Conservation (phyloP, 225 moss, liverwort and hornwort genomes). For the Polytrichum formosum region DNA sequence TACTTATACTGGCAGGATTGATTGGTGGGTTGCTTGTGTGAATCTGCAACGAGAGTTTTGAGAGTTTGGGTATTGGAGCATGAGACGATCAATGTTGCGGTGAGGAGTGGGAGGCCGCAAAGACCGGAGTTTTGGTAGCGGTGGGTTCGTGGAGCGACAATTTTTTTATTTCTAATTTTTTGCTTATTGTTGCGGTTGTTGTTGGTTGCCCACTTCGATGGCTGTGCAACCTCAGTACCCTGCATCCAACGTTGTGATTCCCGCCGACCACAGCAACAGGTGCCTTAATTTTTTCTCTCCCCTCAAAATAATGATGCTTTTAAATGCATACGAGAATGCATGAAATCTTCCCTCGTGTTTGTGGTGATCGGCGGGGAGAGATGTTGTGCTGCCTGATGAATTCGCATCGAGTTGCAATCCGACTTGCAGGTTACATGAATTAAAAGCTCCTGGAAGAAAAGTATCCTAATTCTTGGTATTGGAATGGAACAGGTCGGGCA, state of each 20-base stretch:
- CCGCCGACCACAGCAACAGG: conserved; percentile 55
- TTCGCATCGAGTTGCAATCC: too few species aligned
- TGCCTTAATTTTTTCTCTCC: conserved; percentile 12
- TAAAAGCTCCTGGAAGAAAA: not conserved
- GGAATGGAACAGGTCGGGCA: conserved; percentile 46
- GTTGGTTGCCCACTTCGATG: conserved; percentile 19
- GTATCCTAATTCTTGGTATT: not conserved
- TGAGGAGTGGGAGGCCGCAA: too few species aligned
- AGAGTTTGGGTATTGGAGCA: too few species aligned
- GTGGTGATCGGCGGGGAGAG: not conserved
- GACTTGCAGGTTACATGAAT: too few species aligned
- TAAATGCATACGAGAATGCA: not conserved
- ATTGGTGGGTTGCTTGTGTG: too few species aligned
- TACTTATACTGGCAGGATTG: too few species aligned
- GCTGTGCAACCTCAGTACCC: conserved; percentile 62
- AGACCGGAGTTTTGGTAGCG: too few species aligned
- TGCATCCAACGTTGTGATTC: conserved; percentile 43
- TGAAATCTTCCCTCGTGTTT: not conserved
- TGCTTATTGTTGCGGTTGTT: too few species aligned
- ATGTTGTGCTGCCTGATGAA: not conserved
- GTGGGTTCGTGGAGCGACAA: too few species aligned
- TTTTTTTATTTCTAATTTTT: too few species aligned
- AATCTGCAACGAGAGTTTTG: too few species aligned
- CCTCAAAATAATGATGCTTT: not conserved
- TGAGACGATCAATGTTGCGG: too few species aligned